Evolutionary conservation across 805 yeast genomes (phyloP).

Genomic region (Ogataea nakhonphanomensis): DNA sequence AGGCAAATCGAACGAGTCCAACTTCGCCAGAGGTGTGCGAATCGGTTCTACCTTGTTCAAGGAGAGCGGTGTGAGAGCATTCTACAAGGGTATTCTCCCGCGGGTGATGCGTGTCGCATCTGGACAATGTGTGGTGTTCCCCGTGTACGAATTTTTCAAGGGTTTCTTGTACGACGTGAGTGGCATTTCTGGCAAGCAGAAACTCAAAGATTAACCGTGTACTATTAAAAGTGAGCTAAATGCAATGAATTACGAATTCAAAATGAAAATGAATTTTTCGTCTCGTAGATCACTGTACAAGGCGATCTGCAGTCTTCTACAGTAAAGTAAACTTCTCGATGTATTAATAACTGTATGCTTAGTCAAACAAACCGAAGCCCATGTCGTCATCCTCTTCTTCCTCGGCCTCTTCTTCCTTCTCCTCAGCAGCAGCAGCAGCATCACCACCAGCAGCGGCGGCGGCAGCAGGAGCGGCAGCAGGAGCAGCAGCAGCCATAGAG

Average conservation of each 20-base stretch:
- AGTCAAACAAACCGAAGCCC: conserved; percentile 95
- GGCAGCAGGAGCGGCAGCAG: conserved; percentile 69
- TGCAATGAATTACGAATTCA: too few relatives aligned
- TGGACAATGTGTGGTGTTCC: conserved; percentile 97
- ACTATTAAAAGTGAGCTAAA: neutral
- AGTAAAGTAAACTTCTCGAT: neutral
- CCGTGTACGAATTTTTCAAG: conserved; percentile 89
- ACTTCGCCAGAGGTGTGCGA: conserved; percentile 72
- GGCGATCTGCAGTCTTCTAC: neutral
- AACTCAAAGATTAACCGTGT: conserved; percentile 16
- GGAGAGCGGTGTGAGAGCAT: conserved; percentile 85
- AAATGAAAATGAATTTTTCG: too few relatives aligned
- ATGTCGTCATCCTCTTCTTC: conserved; percentile 74
- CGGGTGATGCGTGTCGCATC: conserved; percentile 99
- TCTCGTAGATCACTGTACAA: too few relatives aligned
- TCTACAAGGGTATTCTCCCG: conserved; percentile 97
- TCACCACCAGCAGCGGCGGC: conserved; percentile 60
- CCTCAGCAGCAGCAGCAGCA: conserved; percentile 62
- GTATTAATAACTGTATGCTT: conserved; percentile 30
- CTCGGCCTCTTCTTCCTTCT: conserved; percentile 49
- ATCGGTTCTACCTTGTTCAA: conserved; percentile 77
- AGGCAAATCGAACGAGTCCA: conserved; percentile 58
- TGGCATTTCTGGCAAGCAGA: conserved; percentile 19
- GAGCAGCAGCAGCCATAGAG: conserved; percentile 66
- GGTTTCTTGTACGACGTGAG: conserved; percentile 48